Evolutionary conservation across 1,284 basidiomycete species (phyloP).

Genomic region (Flammula alnicola): DNA sequence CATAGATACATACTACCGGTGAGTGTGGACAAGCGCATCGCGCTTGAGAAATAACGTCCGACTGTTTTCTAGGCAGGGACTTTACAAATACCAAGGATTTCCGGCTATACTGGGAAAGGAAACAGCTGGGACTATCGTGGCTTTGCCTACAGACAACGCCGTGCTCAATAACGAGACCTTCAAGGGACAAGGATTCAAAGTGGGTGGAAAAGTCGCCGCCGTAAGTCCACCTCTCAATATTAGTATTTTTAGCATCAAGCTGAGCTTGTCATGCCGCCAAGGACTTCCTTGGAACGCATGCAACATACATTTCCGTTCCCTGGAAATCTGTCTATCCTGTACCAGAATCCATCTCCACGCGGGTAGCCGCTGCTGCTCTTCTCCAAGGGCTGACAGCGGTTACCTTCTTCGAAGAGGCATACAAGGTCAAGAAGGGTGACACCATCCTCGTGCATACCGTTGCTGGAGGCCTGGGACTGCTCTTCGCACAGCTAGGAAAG

Average conservation of each 20-base stretch:
- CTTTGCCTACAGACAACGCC: conserved; percentile 65
- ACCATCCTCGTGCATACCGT: conserved; percentile 86
- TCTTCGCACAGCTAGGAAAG: conserved; percentile 68
- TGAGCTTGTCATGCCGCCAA: conserved; percentile 30
- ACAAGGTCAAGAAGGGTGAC: conserved; percentile 80
- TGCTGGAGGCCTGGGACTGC: conserved; percentile 77
- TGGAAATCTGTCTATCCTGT: conserved; percentile 68
- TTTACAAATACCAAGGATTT: conserved; percentile 62
- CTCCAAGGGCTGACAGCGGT: conserved; percentile 85
- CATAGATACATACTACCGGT: conserved; percentile 84
- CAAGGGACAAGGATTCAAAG: conserved; percentile 59
- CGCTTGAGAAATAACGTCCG: no score
- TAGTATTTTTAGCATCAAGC: background rate
- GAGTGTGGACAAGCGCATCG: no score
- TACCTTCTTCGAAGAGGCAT: conserved; percentile 83
- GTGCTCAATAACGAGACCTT: conserved; percentile 61
- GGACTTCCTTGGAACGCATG: conserved; percentile 64
- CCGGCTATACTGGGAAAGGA: conserved; percentile 85
- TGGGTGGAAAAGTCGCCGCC: conserved; percentile 68
- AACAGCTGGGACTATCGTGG: conserved; percentile 74
- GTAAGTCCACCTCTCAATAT: conserved; percentile 42
- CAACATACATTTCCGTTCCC: conserved; percentile 76
- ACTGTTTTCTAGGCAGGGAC: conserved; percentile 54
- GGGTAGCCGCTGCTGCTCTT: conserved; percentile 68
- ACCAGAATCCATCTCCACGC: conserved; percentile 63